Evolutionary conservation across 108 stramenopile species (phyloP).

Genomic region (Pseudonitzschia multistriata): DNA sequence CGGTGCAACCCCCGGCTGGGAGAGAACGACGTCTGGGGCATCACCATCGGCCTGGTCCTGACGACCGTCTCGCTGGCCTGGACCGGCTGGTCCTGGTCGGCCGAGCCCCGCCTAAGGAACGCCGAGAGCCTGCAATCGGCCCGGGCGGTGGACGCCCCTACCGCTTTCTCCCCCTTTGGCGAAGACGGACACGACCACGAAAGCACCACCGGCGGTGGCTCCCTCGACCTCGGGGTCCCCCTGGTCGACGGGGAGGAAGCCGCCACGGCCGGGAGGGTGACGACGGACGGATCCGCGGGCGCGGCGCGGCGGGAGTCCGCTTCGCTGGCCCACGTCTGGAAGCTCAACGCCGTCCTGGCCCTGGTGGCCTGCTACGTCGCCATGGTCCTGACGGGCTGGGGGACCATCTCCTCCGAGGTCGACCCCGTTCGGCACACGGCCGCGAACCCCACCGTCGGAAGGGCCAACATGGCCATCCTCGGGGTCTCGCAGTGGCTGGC

Average conservation of each 20-base stretch:
- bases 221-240: conserved; percentile 67
- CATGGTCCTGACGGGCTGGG: conserved; percentile 94
- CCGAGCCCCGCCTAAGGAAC: conserved; percentile 41
- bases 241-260: conserved; percentile 68
- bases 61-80: conserved; percentile 81
- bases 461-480: conserved; percentile 87
- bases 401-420: conserved; percentile 45
- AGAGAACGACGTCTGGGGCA: conserved; percentile 67
- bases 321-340: conserved; percentile 58
- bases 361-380: conserved; percentile 82
- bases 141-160: conserved; percentile 27
- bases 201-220: neutral
- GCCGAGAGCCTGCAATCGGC: conserved; percentile 38
- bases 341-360: conserved; percentile 85
- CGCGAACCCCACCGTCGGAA: conserved; percentile 82
- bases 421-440: conserved; percentile 50
- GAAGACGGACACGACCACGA: neutral
- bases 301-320: conserved; percentile 26
- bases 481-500: conserved; percentile 88
- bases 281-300: conserved; percentile 35
- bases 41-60: conserved; percentile 70
- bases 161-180: neutral
- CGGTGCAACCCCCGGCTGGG: conserved; percentile 84
- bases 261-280: conserved; percentile 60
- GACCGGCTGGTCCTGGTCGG: conserved; percentile 78